Base-by-base conservation (phyloP, 1,139 yeast species). In the Geotrichum australiense region DNA sequence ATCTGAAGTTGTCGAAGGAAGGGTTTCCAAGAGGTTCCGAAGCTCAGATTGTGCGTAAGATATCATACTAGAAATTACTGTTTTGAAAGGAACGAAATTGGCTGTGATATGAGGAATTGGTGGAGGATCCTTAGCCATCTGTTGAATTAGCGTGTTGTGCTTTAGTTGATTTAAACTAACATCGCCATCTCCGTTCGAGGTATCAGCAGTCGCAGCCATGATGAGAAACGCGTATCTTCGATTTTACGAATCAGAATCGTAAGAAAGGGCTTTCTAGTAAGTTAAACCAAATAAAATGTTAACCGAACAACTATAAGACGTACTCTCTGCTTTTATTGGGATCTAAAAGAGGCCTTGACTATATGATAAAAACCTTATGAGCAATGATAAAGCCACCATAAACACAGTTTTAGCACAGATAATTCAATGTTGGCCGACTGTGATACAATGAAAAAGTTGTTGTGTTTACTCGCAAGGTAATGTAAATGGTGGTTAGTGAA, bases 21-120 rank as follows among this genome's bases (percentile, higher is more conserved):
- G 63, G 34, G 79, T 76, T 50, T 81, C 83, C 26, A 84, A 64
- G 32, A 75, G 66, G 32, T 77, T 78, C 34, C 71, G 71, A 27
- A 85, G 64, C 56, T 80, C 86, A 44, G 77, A 70, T 58, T 72
- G 81, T 0, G 89, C 71, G 49, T 78, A 78, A 47, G 74, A 74
- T 2, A 82, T 70, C 54, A 80, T 70, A 54, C 74, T 74, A 36
- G 77, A 68, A 25, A 84, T 68, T 14, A 83, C 68, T 22, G 68
- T 68, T 14, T 78, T 68, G 35, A 84, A 62, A 15, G 91, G 79
- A 5, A 81, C 68, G 53, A 81, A 79, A 57, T 84, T 84, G 48
- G 74, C 72, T 14, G 84, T 72, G 49, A 85, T 72, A 55, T 84
- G 94, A n/a, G 93, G 89, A 32, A 84, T 70, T 12, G 63, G 65